phyloP scores from a whole-genome alignment of 495 filamentous ascomycete species.

The Hyphodiscus hymeniophilus region DNA sequence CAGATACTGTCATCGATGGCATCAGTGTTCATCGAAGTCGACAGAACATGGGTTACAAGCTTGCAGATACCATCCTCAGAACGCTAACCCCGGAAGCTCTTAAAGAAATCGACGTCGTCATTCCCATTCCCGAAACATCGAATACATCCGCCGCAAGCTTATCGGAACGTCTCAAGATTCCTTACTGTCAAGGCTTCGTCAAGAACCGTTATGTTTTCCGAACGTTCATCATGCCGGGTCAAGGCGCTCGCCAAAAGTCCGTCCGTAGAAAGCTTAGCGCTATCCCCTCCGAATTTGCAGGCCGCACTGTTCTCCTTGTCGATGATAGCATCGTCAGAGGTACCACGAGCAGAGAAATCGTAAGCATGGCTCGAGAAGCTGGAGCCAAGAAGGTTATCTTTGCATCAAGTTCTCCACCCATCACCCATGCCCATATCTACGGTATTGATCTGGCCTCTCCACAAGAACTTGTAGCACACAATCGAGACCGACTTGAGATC shows the following conservation, averaged over 20 bases:
- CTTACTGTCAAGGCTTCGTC: slow-evolving; percentile 78
- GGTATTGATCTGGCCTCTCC: slow-evolving; percentile 87
- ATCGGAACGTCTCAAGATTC: slow-evolving; percentile 66
- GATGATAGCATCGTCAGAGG: slow-evolving; percentile 94
- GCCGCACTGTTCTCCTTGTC: slow-evolving; percentile 74
- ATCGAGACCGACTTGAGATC: slow-evolving; percentile 58
- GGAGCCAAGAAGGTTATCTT: slow-evolving; percentile 88
- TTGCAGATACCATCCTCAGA: slow-evolving; percentile 69
- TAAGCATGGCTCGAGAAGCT: slow-evolving; percentile 86
- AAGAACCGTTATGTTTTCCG: slow-evolving; percentile 97
- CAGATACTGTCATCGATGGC: slow-evolving; percentile 85
- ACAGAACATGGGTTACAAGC: slow-evolving; percentile 85
- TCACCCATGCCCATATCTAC: slow-evolving; percentile 63
- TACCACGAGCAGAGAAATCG: slow-evolving; percentile 86
- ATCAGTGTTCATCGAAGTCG: slow-evolving; percentile 85
- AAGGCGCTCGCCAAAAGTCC: slow-evolving; percentile 73
- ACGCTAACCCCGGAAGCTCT: slow-evolving; percentile 67
- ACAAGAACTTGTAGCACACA: slow-evolving; percentile 74
- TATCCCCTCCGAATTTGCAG: slow-evolving; percentile 81
- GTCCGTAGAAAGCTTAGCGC: slow-evolving; percentile 73
- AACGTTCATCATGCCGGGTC: slow-evolving; percentile 92
- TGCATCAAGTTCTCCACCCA: slow-evolving; percentile 78
- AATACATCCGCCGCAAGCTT: slow-evolving; percentile 79
- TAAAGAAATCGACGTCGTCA: slow-evolving; percentile 83
- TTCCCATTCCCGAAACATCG: slow-evolving; percentile 81